Evolutionary conservation across 2,329 filamentous ascomycete species (phyloP).

Genomic region (Cadophora sp.): DNA sequence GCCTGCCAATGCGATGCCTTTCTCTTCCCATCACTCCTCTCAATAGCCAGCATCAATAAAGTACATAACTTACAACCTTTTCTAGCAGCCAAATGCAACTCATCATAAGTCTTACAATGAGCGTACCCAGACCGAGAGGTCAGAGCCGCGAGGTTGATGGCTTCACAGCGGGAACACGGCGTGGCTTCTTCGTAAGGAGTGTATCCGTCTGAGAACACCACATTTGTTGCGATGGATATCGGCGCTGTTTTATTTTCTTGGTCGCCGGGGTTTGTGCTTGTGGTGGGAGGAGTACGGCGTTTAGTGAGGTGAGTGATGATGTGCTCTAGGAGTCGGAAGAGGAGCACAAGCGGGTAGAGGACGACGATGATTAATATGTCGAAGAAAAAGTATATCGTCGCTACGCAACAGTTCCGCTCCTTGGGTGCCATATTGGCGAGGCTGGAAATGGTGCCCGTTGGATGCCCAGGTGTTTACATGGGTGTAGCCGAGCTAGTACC

Average conservation of each 20-base stretch:
- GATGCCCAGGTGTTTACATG: too few species aligned
- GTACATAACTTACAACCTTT: background rate
- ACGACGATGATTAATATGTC: background rate
- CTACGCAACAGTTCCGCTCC: background rate
- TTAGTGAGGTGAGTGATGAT: background rate
- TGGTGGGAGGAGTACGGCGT: too few species aligned
- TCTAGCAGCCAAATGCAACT: background rate
- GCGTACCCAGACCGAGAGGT: background rate
- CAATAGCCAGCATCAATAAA: background rate
- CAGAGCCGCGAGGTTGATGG: background rate
- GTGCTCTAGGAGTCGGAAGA: background rate
- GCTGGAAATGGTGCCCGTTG: background rate
- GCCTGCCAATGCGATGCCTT: background rate
- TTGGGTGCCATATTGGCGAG: background rate
- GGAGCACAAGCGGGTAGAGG: background rate
- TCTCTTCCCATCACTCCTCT: background rate
- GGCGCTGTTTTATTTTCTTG: background rate
- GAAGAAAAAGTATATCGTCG: background rate
- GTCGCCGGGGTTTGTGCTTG: background rate
- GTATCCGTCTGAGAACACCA: background rate
- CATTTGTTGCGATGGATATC: background rate
- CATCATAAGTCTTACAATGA: conserved; percentile 1
- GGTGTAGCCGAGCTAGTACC: too few species aligned
- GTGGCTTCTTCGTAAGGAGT: background rate
- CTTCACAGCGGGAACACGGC: background rate